Evolutionary conservation across 768 basidiomycete species (phyloP), one percentile per base, ranked within the genome.

Genomic region (Mycena chlorophos): DNA sequence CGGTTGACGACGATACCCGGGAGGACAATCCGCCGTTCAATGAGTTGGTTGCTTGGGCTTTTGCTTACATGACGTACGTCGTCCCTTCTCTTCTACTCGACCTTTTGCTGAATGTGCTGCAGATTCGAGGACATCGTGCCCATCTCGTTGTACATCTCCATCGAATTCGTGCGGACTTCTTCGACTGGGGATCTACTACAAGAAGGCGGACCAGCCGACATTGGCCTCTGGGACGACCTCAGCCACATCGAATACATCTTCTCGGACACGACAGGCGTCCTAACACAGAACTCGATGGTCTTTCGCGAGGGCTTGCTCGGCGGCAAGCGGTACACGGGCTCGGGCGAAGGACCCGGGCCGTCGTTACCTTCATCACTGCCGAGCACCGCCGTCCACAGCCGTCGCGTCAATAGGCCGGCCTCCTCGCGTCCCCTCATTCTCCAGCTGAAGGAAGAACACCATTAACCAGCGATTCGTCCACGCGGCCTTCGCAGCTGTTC

Each of bases 161-260:
- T 98, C 71, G 96, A 98, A 71, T 86, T 82, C 52, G 95, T 98
- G 45, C 85, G 95, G 53, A 91, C 90, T 2, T 80, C 81, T 93
- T 67, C 96, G 98, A 70, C 75, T 81, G 54, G 85, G 93, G 31
- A 97, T 98, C 38, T 87, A 78, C 58, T 87, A 97, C 69, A 78
- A 83, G 65, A 90, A 89, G 76, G 87, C 86, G 2, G 78, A 79
- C 40, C 81, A 84, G 61, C 75, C 92, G 16, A 90, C 95, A 0
- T 75, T 91, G 12, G 96, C 66, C 68, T 99, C 60, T 92, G 96
- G 5, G 97, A 99, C 70, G 97, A 99, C 70, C 80, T 99, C 14
- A 97, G 97, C 16, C 96, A 99, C 72, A 93, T 98, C 63, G 87
- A 99, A 72, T 99, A 98, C 74, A 87, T 99, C 58, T 98, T 99